Conservation (phyloP, 139 green algal species). For the Micromonas commoda region DNA sequence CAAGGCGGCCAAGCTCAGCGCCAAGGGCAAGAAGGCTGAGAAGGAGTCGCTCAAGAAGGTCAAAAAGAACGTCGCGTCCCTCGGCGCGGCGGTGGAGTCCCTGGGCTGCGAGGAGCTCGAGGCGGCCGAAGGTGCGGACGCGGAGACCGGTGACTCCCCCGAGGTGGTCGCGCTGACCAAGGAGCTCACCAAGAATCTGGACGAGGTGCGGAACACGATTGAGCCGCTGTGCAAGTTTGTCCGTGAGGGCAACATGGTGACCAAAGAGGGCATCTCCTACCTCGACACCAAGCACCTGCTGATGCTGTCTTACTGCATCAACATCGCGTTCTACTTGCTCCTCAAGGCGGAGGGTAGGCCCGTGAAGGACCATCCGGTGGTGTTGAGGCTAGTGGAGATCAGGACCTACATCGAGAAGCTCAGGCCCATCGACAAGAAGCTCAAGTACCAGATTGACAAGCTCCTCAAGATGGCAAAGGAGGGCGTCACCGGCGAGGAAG, state of each 20-base stretch:
- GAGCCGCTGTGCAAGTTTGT: conserved; percentile 66
- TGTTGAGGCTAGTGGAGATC: conserved; percentile 66
- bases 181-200: conserved; percentile 34
- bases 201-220: conserved; percentile 41
- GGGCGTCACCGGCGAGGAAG: neutral
- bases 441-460: conserved; percentile 95
- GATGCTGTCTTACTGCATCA: conserved; percentile 83
- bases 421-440: conserved; percentile 87
- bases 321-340: conserved; percentile 92
- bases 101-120: conserved; percentile 22
- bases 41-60: conserved; percentile 13
- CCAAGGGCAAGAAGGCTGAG: conserved; percentile 5
- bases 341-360: conserved; percentile 82
- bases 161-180: conserved; percentile 71
- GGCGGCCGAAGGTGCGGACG: conserved; percentile 38
- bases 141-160: conserved; percentile 59
- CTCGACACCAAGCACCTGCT: conserved; percentile 96
- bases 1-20: neutral
- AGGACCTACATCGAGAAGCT: conserved; percentile 77
- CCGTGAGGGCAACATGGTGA: conserved; percentile 57
- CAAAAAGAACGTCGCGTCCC: neutral
- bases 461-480: conserved; percentile 53
- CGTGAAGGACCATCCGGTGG: conserved; percentile 85
- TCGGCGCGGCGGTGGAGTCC: conserved; percentile 36
- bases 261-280: conserved; percentile 79